Percentiles rank a stretch among this genome's conserved stretches.
Evolutionary conservation across 2,329 filamentous ascomycete species (phyloP).

Genomic region (Penicillium vulpinum): DNA sequence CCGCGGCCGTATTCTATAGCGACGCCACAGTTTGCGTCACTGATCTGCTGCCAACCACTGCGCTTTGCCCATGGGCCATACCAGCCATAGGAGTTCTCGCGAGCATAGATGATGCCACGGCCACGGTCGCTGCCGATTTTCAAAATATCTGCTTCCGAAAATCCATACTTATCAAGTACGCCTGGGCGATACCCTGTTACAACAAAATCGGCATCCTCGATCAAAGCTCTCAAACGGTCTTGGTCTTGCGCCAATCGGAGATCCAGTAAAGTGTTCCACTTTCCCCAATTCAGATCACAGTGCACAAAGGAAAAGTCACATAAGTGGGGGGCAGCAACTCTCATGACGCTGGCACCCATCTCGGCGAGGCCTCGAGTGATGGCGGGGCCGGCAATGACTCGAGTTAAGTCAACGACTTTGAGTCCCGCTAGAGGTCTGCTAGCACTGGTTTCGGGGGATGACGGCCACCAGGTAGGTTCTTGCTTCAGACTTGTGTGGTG

Average conservation of each 20-base stretch:
- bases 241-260: constrained; percentile 59
- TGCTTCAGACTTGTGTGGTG: too few species aligned
- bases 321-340: constrained; percentile 64
- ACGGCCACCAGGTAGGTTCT: too few species aligned
- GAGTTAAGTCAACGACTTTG: constrained; percentile 51
- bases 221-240: constrained; percentile 57
- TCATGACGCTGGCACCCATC: constrained; percentile 41
- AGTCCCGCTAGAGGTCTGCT: constrained; percentile 18
- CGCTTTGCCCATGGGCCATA: constrained; percentile 62
- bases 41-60: constrained; percentile 69
- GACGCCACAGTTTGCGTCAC: neutral
- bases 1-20: neutral
- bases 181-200: constrained; percentile 70
- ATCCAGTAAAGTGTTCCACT: constrained; percentile 65
- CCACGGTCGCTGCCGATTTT: constrained; percentile 56
- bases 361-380: constrained; percentile 47
- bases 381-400: constrained; percentile 52
- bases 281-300: constrained; percentile 70
- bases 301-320: constrained; percentile 72
- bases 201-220: constrained; percentile 64
- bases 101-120: constrained; percentile 66
- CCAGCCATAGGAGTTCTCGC: constrained; percentile 70
- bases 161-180: constrained; percentile 63
- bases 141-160: constrained; percentile 57
- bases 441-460: too few species aligned